Conservation (phyloP, 306 rosid genomes). For the Medicago lupulina region DNA sequence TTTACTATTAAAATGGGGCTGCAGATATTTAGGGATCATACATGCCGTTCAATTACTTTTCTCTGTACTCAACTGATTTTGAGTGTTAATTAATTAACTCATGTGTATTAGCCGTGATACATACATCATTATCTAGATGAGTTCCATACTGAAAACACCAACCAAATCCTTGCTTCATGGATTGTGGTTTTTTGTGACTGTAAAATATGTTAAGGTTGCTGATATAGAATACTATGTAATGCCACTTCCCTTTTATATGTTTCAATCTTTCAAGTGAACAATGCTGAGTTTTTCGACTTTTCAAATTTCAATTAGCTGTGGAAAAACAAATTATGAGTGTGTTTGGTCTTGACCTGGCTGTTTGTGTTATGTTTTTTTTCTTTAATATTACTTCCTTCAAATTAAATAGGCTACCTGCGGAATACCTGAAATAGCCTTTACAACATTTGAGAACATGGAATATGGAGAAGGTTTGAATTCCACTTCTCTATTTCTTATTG, state of each 20-base stretch:
- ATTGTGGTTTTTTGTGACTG: constrained; percentile 24
- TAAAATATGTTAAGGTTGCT: constrained; percentile 31
- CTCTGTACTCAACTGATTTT: neutral
- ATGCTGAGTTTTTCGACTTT: neutral
- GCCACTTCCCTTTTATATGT: constrained; percentile 22
- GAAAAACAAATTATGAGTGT: constrained; percentile 31
- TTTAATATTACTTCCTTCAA: constrained; percentile 41
- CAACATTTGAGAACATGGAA: constrained; percentile 97
- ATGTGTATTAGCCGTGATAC: constrained; percentile 18
- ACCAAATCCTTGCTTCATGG: constrained; percentile 36
- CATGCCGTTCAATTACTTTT: neutral
- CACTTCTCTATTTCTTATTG: constrained; percentile 40
- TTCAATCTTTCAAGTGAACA: constrained; percentile 22
- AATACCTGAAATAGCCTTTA: constrained; percentile 90
- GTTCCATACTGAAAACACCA: constrained; percentile 17
- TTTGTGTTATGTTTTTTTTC: constrained; percentile 19
- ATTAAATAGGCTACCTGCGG: constrained; percentile 87
- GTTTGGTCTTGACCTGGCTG: constrained; percentile 37
- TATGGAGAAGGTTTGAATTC: constrained; percentile 85
- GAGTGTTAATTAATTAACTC: constrained; percentile 9
- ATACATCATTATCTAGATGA: constrained; percentile 8
- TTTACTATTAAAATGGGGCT: neutral
- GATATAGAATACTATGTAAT: constrained; percentile 23
- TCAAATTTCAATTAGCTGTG: constrained; percentile 25
- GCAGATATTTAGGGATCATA: neutral